Evolutionary conservation across 2,329 filamentous ascomycete species (phyloP).

Genomic region (Aurifilum marmelostoma): DNA sequence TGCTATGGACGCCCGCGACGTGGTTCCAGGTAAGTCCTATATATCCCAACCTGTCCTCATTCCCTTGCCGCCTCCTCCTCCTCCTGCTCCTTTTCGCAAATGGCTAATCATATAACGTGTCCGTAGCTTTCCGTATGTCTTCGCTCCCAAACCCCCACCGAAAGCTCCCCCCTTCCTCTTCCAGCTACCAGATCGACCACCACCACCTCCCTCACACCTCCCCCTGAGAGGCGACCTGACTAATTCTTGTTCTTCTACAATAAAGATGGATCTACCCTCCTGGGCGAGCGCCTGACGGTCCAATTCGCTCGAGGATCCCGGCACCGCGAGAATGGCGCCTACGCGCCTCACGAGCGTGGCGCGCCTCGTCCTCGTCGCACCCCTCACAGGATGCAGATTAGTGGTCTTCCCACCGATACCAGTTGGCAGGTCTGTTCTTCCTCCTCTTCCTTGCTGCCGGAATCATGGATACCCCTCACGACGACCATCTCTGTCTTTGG

Average conservation of each 20-base stretch:
- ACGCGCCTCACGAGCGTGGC: conserved; percentile 58
- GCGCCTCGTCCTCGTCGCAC: conserved; percentile 85
- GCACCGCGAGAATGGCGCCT: conserved; percentile 51
- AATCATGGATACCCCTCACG: conserved; percentile 42
- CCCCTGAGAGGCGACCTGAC: too few relatives aligned
- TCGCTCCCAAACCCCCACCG: conserved; percentile 27
- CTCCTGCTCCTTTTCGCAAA: conserved; percentile 27
- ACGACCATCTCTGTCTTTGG: conserved; percentile 28
- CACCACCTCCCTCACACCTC: conserved; percentile 34
- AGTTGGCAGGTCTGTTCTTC: conserved; percentile 98
- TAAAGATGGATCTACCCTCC: conserved; percentile 94
- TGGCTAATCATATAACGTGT: conserved; percentile 35
- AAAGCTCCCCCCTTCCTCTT: conserved; percentile 35
- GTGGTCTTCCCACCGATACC: conserved; percentile 95
- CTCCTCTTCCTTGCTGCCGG: conserved; percentile 61
- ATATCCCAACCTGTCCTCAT: conserved; percentile 30
- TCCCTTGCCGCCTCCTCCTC: conserved; percentile 31
- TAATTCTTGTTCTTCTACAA: conserved; percentile 39
- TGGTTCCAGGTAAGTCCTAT: conserved; percentile 82
- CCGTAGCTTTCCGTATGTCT: conserved; percentile 64
- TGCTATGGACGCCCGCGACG: conserved; percentile 95
- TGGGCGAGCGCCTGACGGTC: conserved; percentile 95
- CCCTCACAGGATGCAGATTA: conserved; percentile 94
- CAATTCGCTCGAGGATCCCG: conserved; percentile 93
- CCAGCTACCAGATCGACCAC: conserved; percentile 39